Evolutionary conservation across 768 basidiomycete species (phyloP).

Genomic region (Mycena alexandri): DNA sequence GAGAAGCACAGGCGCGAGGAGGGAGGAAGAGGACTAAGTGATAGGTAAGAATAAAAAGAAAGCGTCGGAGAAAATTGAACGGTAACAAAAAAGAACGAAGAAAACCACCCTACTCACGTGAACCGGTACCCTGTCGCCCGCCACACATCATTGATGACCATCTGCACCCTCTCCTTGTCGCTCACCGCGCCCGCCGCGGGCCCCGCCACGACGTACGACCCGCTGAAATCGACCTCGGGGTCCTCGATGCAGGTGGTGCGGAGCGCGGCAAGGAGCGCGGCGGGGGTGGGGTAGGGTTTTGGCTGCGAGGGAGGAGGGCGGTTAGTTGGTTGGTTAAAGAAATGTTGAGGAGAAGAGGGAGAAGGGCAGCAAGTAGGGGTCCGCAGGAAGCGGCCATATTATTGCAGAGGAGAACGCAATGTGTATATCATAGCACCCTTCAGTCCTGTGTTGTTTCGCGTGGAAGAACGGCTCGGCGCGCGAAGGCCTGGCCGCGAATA

Average conservation of each 20-base stretch:
- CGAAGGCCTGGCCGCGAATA: too few species aligned
- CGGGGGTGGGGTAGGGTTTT: slow-evolving; percentile 12
- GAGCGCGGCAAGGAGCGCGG: slow-evolving; percentile 31
- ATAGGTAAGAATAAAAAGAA: too few species aligned
- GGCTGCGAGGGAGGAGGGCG: slow-evolving; percentile 8
- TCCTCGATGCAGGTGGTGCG: slow-evolving; percentile 33
- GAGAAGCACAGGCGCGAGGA: too few species aligned
- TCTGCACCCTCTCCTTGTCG: slow-evolving; percentile 58
- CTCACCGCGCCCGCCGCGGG: slow-evolving; percentile 39
- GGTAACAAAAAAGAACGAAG: too few species aligned
- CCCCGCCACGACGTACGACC: slow-evolving; percentile 52
- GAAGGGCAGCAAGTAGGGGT: too few species aligned
- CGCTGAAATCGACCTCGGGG: slow-evolving; percentile 57
- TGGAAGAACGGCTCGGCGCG: too few species aligned
- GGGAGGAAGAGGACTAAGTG: too few species aligned
- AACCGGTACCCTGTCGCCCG: slow-evolving; percentile 63
- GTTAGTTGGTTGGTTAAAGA: not conserved
- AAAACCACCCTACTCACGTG: slow-evolving; percentile 46
- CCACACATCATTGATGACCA: slow-evolving; percentile 60
- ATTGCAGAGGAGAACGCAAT: too few species aligned
- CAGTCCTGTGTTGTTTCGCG: too few species aligned
- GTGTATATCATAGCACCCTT: too few species aligned
- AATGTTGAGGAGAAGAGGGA: not conserved
- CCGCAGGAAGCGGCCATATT: too few species aligned
- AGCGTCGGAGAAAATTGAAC: too few species aligned